phyloP scores from a whole-genome alignment of 306 rosid species.

The Purshia tridentata region DNA sequence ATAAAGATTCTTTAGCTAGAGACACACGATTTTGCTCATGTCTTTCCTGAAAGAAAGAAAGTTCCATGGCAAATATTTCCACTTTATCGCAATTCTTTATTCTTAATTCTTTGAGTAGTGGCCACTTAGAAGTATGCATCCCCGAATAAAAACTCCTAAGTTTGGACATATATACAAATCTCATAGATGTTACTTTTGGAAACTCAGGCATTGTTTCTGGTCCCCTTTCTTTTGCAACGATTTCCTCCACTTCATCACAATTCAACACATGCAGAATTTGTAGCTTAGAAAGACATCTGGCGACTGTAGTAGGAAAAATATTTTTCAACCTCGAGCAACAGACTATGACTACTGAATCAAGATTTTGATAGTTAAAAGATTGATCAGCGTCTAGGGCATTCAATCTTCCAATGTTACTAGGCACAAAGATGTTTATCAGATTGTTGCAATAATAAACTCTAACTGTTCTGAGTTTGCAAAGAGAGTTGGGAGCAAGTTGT shows the following conservation, averaged over 20 bases:
- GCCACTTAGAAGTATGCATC: slow-evolving; percentile 18
- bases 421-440: too few relatives aligned
- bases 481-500: too few relatives aligned
- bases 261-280: slow-evolving; percentile 16
- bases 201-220: neutral
- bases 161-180: neutral
- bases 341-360: too few relatives aligned
- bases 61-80: neutral
- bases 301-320: slow-evolving; percentile 33
- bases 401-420: too few relatives aligned
- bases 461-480: too few relatives aligned
- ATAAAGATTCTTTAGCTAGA: neutral
- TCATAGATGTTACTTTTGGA: neutral
- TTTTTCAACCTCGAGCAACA: too few relatives aligned
- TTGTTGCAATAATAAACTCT: too few relatives aligned
- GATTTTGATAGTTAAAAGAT: too few relatives aligned
- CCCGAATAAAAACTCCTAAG: slow-evolving; percentile 22
- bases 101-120: neutral
- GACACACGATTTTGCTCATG: too few relatives aligned
- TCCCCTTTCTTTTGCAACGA: slow-evolving; percentile 13
- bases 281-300: slow-evolving; percentile 21
- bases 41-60: neutral
- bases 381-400: too few relatives aligned
- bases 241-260: slow-evolving; percentile 24
- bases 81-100: fast-evolving